Percentiles rank a stretch among this genome's conserved stretches.
Conservation (phyloP, 1,284 basidiomycete species). For the Austroboletus niveus region DNA sequence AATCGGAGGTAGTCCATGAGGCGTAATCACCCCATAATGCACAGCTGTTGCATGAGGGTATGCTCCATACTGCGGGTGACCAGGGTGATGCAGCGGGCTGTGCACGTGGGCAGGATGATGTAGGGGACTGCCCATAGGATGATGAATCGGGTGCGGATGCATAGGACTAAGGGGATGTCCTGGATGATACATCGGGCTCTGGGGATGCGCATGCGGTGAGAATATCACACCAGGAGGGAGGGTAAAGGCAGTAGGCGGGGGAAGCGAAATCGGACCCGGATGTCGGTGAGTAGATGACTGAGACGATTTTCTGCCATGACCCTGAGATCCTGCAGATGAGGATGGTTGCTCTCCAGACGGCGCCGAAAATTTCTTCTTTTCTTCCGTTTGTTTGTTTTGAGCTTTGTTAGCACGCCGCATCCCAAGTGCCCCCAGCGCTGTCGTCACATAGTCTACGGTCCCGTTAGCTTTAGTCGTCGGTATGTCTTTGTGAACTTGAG, state of each 20-base stretch:
- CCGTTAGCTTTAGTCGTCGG: constrained; percentile 18
- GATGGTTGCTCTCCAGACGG: constrained; percentile 18
- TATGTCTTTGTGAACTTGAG: constrained; percentile 12
- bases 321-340: constrained; percentile 12
- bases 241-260: constrained; percentile 50
- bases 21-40: constrained; percentile 48
- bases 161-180: constrained; percentile 29
- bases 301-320: constrained; percentile 20
- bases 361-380: constrained; percentile 17
- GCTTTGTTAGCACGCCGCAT: constrained; percentile 30
- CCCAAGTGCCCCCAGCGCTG: constrained; percentile 28
- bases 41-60: constrained; percentile 35
- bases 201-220: constrained; percentile 33
- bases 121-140: constrained; percentile 31
- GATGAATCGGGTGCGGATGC: constrained; percentile 31
- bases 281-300: constrained; percentile 53
- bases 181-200: constrained; percentile 37
- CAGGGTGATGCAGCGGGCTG: constrained; percentile 41
- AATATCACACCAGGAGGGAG: constrained; percentile 39
- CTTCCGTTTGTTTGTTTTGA: constrained; percentile 23
- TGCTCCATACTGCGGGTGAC: constrained; percentile 32
- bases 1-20: constrained; percentile 70
- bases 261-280: constrained; percentile 68
- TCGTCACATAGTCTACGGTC: constrained; percentile 16
- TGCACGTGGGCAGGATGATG: constrained; percentile 31